Evolutionary conservation across 2,329 filamentous ascomycete genomes (phyloP).

Genomic region (Colletotrichum sansevieriae): DNA sequence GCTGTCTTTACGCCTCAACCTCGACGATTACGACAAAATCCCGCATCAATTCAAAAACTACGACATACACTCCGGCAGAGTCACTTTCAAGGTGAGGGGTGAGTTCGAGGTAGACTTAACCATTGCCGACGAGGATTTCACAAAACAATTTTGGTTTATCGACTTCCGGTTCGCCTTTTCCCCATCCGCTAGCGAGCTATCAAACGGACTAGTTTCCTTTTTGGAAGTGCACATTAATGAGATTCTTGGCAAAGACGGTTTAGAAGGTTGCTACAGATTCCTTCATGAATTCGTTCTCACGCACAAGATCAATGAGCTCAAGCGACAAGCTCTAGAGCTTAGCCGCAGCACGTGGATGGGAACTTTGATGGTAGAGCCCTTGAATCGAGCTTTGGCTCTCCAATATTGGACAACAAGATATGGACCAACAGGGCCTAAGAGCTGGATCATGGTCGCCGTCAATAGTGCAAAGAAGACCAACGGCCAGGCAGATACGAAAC

Average conservation of each 20-base stretch:
- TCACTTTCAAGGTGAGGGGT: constrained; percentile 83
- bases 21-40: constrained; percentile 83
- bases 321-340: constrained; percentile 80
- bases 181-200: constrained; percentile 73
- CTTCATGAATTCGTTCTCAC: constrained; percentile 90
- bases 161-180: constrained; percentile 88
- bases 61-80: constrained; percentile 85
- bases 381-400: constrained; percentile 85
- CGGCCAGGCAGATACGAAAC: constrained; percentile 54
- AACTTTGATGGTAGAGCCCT: constrained; percentile 79
- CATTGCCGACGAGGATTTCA: constrained; percentile 85
- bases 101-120: constrained; percentile 96
- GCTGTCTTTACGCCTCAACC: constrained; percentile 84
- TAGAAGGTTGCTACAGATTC: constrained; percentile 86
- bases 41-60: constrained; percentile 84
- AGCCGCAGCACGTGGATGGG: constrained; percentile 81
- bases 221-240: constrained; percentile 81
- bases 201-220: constrained; percentile 72
- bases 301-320: constrained; percentile 87
- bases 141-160: constrained; percentile 92
- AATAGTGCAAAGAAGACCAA: constrained; percentile 71
- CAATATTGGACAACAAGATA: constrained; percentile 88
- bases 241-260: constrained; percentile 75
- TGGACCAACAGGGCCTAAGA: constrained; percentile 73
- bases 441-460: constrained; percentile 91